phyloP scores from a whole-genome alignment of 2,329 filamentous ascomycete genomes.

The Lachnellula hyalina region DNA sequence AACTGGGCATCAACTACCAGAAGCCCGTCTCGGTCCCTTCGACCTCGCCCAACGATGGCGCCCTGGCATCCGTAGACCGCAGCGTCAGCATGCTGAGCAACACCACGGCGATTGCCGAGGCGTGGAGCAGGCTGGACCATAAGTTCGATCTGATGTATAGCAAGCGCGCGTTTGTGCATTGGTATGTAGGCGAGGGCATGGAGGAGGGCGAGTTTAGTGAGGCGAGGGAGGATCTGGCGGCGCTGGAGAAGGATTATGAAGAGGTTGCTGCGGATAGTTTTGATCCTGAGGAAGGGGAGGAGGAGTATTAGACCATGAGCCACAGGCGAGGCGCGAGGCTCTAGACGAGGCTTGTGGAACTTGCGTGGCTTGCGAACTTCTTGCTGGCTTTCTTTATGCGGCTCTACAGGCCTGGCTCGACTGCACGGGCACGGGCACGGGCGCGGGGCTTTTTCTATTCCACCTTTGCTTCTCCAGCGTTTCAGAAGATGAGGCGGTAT shows the following conservation, averaged over 20 bases:
- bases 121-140: conserved; percentile 58
- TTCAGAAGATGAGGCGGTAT: not conserved
- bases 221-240: conserved; percentile 60
- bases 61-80: conserved; percentile 49
- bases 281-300: conserved; percentile 44
- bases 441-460: too few species aligned
- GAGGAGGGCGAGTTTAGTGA: conserved; percentile 65
- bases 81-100: conserved; percentile 60
- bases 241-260: conserved; percentile 60
- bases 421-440: too few species aligned
- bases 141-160: conserved; percentile 68
- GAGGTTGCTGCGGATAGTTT: conserved; percentile 54
- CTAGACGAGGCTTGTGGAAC: not conserved
- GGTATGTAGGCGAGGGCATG: conserved; percentile 68
- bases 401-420: not conserved
- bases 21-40: conserved; percentile 48
- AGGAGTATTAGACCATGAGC: conserved; percentile 26
- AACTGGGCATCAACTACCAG: conserved; percentile 64
- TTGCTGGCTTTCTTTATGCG: not conserved
- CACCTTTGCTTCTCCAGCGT: too few species aligned
- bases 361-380: not conserved
- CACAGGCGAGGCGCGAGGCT: not conserved
- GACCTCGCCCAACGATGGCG: conserved; percentile 34
- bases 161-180: conserved; percentile 66
- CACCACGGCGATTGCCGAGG: conserved; percentile 62